Percentiles rank a stretch among this genome's conserved stretches.
These are phyloP conservation scores for Crithidia bombi DNA, from an alignment of 208 protist genomes.

Conservation along the genomic window DNA sequence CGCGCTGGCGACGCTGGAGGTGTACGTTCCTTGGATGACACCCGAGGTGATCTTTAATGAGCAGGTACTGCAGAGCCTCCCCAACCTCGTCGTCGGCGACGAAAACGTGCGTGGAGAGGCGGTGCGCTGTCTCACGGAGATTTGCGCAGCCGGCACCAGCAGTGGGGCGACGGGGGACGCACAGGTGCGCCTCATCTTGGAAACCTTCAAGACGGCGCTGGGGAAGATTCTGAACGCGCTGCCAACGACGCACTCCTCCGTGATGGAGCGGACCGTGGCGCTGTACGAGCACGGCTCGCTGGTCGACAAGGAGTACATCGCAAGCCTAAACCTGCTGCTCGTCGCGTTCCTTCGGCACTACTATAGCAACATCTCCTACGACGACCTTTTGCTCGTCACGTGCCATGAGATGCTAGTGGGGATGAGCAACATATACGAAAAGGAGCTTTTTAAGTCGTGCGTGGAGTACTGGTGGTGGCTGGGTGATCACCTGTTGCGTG, in stretches of 20 bases:
- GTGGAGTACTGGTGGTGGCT: conserved; percentile 99
- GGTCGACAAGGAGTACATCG: conserved; percentile 91
- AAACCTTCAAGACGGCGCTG: conserved; percentile 71
- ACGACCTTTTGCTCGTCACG: conserved; percentile 74
- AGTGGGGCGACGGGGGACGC: conserved; percentile 53
- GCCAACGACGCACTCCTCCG: conserved; percentile 71
- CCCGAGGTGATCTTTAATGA: conserved; percentile 80
- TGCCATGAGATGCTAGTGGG: conserved; percentile 93
- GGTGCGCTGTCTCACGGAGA: conserved; percentile 75
- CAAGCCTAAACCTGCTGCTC: conserved; percentile 92
- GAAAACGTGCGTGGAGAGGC: conserved; percentile 47
- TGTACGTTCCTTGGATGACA: conserved; percentile 87
- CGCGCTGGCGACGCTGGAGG: conserved; percentile 74
- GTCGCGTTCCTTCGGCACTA: conserved; percentile 95
- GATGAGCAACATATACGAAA: conserved; percentile 96
- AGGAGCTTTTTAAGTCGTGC: conserved; percentile 99
- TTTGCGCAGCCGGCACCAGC: conserved; percentile 53
- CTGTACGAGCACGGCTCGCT: conserved; percentile 65
- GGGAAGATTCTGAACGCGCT: conserved; percentile 68
- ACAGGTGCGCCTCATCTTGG: conserved; percentile 64
- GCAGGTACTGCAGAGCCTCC: conserved; percentile 59
- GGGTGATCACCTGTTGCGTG: conserved; percentile 62
- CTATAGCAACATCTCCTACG: conserved; percentile 86
- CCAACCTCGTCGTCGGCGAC: conserved; percentile 48
- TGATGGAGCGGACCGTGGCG: conserved; percentile 60